Evolutionary conservation across 352 stramenopile species (phyloP), one percentile per base, ranked within the genome.

Genomic region (Phytophthora lateralis): DNA sequence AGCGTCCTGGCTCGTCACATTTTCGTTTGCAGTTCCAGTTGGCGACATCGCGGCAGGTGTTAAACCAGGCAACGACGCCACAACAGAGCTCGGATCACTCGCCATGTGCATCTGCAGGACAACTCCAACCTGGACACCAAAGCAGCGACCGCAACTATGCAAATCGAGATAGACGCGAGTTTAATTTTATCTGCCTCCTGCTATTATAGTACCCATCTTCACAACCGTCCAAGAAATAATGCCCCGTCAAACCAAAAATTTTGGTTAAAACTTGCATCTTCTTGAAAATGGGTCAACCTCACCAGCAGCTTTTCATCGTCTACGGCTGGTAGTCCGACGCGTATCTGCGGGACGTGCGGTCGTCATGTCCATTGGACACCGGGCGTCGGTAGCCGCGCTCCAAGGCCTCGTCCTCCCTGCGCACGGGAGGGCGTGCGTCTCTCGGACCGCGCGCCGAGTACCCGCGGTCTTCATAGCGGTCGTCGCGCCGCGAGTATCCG

Each of bases 261-360:
- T 41, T 56, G 18, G 46, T 34, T 43, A 38, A 56, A 63, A 43
- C 42, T 52, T 50, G 47, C 44, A 59, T 38, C 38, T 55, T 55
- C 46, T 24, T 4, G 30, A 46, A 58, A 54, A 44, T 54, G 52
- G 37, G 30, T 55, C 29, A 21, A 48, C 39, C 45, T 29, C 34
- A 21, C 18, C 27, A 24, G 21, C 21, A 24, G 21, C 21, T 24
- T 24, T 3, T 24, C 21, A 24, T 37, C 21, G 8, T 73, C 59
- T 71, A 85, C 39, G 71, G 75, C 20, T 66, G 63, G 42, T 85
- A 89, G 48, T 80, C 71, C 39, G 57, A 63, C 37, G 58, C 51
- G 55, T 89, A 87, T 60, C 66, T 73, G 50, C 80, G 80, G 34
- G 66, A 75, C 49, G 63, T 76, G 50, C 79, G 79, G 50, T 89